Base-by-base conservation (phyloP, 345 rosid species). In the Erysimum cheiranthoides region DNA sequence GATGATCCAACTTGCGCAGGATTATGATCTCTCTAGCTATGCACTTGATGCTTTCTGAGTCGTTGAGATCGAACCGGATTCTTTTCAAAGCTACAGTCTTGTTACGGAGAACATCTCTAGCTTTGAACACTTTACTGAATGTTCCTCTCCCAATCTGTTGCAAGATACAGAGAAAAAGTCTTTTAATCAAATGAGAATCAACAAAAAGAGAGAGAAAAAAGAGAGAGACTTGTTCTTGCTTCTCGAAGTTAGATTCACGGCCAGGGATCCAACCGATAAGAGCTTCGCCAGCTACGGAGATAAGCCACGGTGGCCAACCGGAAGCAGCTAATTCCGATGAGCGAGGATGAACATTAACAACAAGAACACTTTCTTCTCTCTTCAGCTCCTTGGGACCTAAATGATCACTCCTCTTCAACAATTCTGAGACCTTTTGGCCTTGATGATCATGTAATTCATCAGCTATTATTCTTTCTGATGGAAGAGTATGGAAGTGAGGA, bases 301-400 rank as follows among this genome's bases (percentile, higher is more conserved):
- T 85, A 74, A 94, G 95, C 98, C 98, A 94, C 56, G 83, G 47
- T 21, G 98, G 98, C 98, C 98, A 94, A n/a, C 98, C 98, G 4
- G 73, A 73, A 49, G 62, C 51, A 32, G 78, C 74, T 66, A 77
- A 38, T 38, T 71, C 80, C 16, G 72, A 10, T 47, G 68, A 64
- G 16, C 62, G 61, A 69, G 79, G 79, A 51, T 61, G 74, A 76
- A 68, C 5, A 61, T 11, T 43, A 35, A 56, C 61, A 57, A 71
- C 61, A 57, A 77, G 76, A 47, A 71, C 68, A 14, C 61, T 57
- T 25, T 71, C 76, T 47, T 77, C 68, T 38, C 76, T 77, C 16
- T 40, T 63, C 2, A 57, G 80, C 73, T 77, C 80, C 67, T 71
- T 63, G 10, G 45, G 30, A 46, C 66, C 43, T 25, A 69, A 76